Conservation (phyloP, 148 eudicot species). For the Hydrangea macrophylla region DNA sequence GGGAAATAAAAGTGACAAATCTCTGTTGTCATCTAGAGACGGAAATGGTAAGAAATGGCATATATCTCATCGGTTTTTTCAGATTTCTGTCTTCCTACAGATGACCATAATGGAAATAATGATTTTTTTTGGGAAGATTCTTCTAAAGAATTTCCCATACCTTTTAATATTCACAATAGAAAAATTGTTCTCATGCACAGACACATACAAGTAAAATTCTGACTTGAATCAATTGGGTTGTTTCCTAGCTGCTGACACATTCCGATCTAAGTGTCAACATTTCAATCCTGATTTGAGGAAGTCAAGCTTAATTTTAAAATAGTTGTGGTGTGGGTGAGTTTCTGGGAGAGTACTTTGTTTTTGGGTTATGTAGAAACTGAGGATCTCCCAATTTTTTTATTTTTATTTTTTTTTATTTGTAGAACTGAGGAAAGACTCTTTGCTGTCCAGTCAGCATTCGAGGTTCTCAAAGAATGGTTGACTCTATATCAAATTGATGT, state of each 20-base stretch:
- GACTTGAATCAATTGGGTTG: not conserved
- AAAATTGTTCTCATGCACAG: not conserved
- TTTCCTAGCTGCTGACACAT: not conserved
- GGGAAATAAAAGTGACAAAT: conserved; percentile 41
- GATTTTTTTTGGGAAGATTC: not conserved
- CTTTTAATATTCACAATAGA: not conserved
- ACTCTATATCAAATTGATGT: not conserved
- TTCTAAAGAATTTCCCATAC: not conserved
- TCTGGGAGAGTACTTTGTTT: no score
- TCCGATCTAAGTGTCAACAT: not conserved
- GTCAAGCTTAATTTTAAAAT: no score
- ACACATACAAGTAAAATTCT: not conserved
- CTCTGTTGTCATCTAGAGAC: conserved; percentile 42
- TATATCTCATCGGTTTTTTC: not conserved
- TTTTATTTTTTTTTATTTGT: not conserved
- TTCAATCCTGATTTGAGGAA: not conserved
- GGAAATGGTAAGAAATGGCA: conserved; percentile 36
- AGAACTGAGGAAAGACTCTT: not conserved
- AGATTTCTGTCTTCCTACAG: not conserved
- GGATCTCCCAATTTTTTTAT: no score
- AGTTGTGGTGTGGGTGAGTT: no score
- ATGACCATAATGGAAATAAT: not conserved
- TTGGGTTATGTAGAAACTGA: no score
- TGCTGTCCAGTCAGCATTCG: not conserved
- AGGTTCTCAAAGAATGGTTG: not conserved